Base-by-base conservation (phyloP, 2,329 filamentous ascomycete species). In the Colletotrichum siamense region DNA sequence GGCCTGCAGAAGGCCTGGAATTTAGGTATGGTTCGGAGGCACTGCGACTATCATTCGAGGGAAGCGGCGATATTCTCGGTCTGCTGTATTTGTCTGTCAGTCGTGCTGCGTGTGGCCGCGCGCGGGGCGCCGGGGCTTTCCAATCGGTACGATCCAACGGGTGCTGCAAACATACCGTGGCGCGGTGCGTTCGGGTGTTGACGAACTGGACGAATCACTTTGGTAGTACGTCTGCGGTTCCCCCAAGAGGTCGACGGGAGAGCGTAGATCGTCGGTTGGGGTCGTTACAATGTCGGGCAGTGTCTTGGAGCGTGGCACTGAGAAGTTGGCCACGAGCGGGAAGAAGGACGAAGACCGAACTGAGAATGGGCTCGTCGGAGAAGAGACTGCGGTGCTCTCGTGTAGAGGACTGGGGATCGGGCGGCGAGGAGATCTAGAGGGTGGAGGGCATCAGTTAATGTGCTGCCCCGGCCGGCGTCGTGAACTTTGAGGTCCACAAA, bases 31-130 rank as follows among this genome's bases (percentile, higher is more conserved):
- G 82, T 68, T 88, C 84, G 79, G 87, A 87, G 72, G 84, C 83
- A 82, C 84, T 87, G 85, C 85, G 86, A 75, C 79, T 84, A 78
- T 89, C 90, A 91, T 91, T 88, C 87, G 89, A 83, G 81, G 82
- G 76, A 69, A 78, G 79, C 26, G 80, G 79, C 28, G 79, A 81
- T 36, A 79, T 67, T 44, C 71, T 81, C 32, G 80, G 78, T 79
- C 85, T 86, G 72, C 39, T 78, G 36, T 22, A 66, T 34, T 18
- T 36, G 26, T 34, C 49, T 65, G 74, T 76, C 59, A 76, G 74
- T 59, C 30, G 64, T 75, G 72, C 36, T 36, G 52, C 72, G 39
- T 39, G 26, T 57, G 70, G 69, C 71, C 36, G 59, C n/a, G 65
- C 49, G 65, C 49, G 59, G 64, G 32, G 32, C 16, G 59, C 26